Evolutionary conservation across 2,329 filamentous ascomycete species (phyloP), one percentile per base, ranked within the genome.

Genomic region (Laburnicola sp.): DNA sequence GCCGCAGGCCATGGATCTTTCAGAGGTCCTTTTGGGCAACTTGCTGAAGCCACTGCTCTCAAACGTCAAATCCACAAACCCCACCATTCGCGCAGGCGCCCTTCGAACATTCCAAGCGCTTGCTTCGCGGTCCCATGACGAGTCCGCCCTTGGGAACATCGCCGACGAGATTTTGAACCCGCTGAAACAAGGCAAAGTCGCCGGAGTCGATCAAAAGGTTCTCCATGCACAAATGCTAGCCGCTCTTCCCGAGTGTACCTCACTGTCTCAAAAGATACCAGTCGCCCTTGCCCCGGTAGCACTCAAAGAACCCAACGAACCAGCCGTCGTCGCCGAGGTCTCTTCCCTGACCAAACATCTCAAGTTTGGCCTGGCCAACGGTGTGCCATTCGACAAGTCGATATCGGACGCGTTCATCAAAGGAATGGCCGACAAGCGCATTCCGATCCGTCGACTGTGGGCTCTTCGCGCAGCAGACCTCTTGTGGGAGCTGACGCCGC

Each of bases 51-150:
- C 91, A 4, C 77, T 99, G 9, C 75, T 97, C n/a, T 86, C 91
- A 35, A 96, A 91, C 68, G 80, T 92, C 71, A 97, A 96, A 73
- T 97, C 94, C 1, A 92, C 88, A 65, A 97, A 96, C 70, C 77
- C 83, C 10, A 74, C 75, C 2, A 90, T 97, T 55, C 86, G 93
- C 49, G 82, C 82, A 55, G 91, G 91, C 23, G 88, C 89, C 6
- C 75, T 92, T 22, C 79, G 81, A 34, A 88, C 88, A 6, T 96
- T 97, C 70, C 80, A 82, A 57, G 81, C 82, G 7, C 78, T 92
- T n/a, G 82, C 89, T 27, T 71, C 76, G 36, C 81, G 82, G 59
- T 88, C 84, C 59, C 69, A 75, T 41, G 82, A 89, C 56, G 77
- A 79, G 31, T 73, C 79, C 3, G 72, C 80, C 3, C 74, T 96